Evolutionary conservation across 352 stramenopile species (phyloP), one percentile per base, ranked within the genome.

Genomic region (Pythium monospermum): DNA sequence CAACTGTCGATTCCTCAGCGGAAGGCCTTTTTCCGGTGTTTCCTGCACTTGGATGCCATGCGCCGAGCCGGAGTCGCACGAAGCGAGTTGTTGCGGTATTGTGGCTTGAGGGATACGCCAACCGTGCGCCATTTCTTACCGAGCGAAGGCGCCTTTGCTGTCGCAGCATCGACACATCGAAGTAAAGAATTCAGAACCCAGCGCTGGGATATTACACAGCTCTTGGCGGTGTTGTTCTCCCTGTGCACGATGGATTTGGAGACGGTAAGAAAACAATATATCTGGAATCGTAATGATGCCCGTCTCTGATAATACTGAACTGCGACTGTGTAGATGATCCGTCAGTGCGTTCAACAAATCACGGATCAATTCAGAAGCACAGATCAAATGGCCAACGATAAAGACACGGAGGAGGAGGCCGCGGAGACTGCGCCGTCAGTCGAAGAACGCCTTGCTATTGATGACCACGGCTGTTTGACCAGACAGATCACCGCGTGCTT

Each of bases 11-110:
- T 83, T 11, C 25, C 64, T 4, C 76, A 87, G 44, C 72, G 68
- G 11, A 79, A 84, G 44, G 63, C 70, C 13, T 76, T 82, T 25
- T 87, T 87, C 27, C 72, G 69, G 23, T 83, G 68, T 42, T 88
- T 88, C 42, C 36, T 76, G 25, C 72, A 80, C 27, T 49, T 88
- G 18, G 76, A 88, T 53, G 79, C 62, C 37, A 64, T 82, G 65
- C 72, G 76, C 0, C 69, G 73, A 13, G 71, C 72, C 1, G 72
- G 65, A 5, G 51, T 88, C 16, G 73, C 76, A 3, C 62, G 74
- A 3, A 45, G 40, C 1, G 76, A 88, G 44, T 50, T 88, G 13
- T 43, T 86, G 39, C 74, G 76, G 2, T 85, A 84, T 39, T 88
- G 72, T 44, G 62, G 55, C 42, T 43, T 88, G 21, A 63, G 66